A percentile compares a stretch with the other conserved stretches of the same genome.
These are phyloP conservation scores for Boletus sp. DNA, from an alignment of 768 basidiomycete species.

Conservation along the genomic window DNA sequence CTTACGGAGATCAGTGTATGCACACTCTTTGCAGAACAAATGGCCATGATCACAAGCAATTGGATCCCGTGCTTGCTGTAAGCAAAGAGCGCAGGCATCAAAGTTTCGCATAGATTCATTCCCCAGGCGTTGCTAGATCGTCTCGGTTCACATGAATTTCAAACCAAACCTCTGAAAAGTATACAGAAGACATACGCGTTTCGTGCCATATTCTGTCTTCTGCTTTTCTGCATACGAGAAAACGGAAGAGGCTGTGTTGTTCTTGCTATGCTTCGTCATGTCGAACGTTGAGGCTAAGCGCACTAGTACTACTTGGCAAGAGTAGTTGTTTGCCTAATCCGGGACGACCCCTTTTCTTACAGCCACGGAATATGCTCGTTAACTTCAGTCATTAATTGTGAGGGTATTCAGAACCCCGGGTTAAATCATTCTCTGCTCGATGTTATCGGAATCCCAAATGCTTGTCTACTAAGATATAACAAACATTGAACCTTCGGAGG, in stretches of 20 bases:
- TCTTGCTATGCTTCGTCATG: conserved; percentile 91
- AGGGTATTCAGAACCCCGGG: too few relatives aligned
- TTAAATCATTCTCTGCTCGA: background rate
- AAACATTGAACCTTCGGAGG: background rate
- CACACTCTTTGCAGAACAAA: conserved; percentile 95
- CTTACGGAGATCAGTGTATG: conserved; percentile 79
- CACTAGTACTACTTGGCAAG: too few relatives aligned
- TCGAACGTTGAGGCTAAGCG: too few relatives aligned
- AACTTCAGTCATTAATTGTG: too few relatives aligned
- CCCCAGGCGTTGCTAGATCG: conserved; percentile 44
- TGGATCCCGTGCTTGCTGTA: conserved; percentile 80
- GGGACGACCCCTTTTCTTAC: background rate
- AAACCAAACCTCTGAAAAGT: background rate
- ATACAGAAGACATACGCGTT: conserved; percentile 46
- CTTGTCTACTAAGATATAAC: background rate
- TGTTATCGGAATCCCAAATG: background rate
- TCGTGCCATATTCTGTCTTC: conserved; percentile 77
- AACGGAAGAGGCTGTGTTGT: conserved; percentile 85
- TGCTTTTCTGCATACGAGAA: conserved; percentile 91
- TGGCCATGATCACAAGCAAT: conserved; percentile 84
- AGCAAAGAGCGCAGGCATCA: conserved; percentile 87
- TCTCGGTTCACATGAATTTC: conserved; percentile 6
- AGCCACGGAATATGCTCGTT: background rate
- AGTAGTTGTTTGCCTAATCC: background rate
- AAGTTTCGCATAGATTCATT: conserved; percentile 92